Conservation (phyloP, 768 basidiomycete genomes). For the Amanita fuliginea region DNA sequence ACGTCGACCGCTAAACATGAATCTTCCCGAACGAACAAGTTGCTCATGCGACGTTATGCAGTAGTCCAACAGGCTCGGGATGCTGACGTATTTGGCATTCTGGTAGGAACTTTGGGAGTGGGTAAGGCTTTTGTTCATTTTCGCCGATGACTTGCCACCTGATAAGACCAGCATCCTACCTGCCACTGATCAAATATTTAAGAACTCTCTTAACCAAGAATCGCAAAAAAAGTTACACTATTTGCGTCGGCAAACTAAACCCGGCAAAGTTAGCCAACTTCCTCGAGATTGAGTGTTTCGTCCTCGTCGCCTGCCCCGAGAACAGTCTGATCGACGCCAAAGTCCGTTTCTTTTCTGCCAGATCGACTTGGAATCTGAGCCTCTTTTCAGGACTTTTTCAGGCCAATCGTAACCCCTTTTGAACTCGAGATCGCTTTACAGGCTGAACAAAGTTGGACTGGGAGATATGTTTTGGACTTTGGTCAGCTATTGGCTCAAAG, state of each 20-base stretch:
- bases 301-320: conserved; percentile 90
- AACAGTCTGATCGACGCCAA: conserved; percentile 75
- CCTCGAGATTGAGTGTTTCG: conserved; percentile 91
- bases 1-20: conserved; percentile 38
- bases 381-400: conserved; percentile 61
- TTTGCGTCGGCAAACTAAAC: conserved; percentile 91
- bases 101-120: conserved; percentile 90
- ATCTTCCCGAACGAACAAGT: conserved; percentile 60
- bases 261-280: conserved; percentile 95
- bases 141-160: background rate
- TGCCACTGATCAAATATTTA: conserved; percentile 77
- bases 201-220: conserved; percentile 52
- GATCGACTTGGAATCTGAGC: background rate
- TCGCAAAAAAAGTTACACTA: conserved; percentile 87
- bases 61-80: conserved; percentile 80
- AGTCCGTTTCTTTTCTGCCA: conserved; percentile 14
- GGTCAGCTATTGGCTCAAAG: conserved; percentile 37
- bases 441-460: conserved; percentile 61
- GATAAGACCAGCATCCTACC: conserved; percentile 54
- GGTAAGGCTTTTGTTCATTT: conserved; percentile 29
- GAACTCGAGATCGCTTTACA: conserved; percentile 79
- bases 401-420: conserved; percentile 90
- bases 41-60: conserved; percentile 87
- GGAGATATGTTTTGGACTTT: conserved; percentile 73
- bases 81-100: conserved; percentile 90